Evolutionary conservation across 176 grass and related monocot genomes (phyloP), one percentile per base, ranked within the genome.

Genomic region (Poa pratensis): DNA sequence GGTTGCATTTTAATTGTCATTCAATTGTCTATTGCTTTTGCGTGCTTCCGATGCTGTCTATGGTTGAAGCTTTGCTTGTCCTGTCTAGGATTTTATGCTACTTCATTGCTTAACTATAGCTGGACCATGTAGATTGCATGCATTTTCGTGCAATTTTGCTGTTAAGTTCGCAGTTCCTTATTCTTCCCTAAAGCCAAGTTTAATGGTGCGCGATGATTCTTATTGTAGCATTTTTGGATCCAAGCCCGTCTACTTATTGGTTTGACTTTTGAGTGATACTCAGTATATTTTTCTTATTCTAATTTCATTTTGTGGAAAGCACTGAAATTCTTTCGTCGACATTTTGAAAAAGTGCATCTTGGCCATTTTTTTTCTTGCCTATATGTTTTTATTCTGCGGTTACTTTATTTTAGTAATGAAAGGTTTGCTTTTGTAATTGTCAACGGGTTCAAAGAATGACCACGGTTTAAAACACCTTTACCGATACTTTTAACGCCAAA

Each of bases 401-500:
- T 46, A 46, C 5, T 43, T 71, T 45, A 24, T 72, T 32, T 32
- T 19, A 66, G 30, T 66, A 28, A 66, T 65, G 16, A 16, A 65
- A 16, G 14, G 48, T 51, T 65, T 15, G 46, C 46, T 49, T 46
- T 49, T 49, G 13, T 49, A 49, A 49, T 14, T 49, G 46, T 14
- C 46, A 49, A 49, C 13, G 46, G 46, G 13, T 49, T 49, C 14
- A 49, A 49, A 15, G 46, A 49, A 49, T 49, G 46, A 49, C 13
- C 46, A 14, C 13, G 46, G 46, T 49, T 49, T 15, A 49, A 49
- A 49, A 0, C 12, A 49, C 46, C 23, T 79, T 84, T 34, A 27
- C 19, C 17, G 46, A 27, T 83, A 83, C 54, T 54, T 73, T 88
- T 78, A 32, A 64, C 67, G 66, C 9, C 23, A 52, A 73, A 65